Base-by-base conservation (phyloP, 345 rosid species). In the Camelina laxa region DNA sequence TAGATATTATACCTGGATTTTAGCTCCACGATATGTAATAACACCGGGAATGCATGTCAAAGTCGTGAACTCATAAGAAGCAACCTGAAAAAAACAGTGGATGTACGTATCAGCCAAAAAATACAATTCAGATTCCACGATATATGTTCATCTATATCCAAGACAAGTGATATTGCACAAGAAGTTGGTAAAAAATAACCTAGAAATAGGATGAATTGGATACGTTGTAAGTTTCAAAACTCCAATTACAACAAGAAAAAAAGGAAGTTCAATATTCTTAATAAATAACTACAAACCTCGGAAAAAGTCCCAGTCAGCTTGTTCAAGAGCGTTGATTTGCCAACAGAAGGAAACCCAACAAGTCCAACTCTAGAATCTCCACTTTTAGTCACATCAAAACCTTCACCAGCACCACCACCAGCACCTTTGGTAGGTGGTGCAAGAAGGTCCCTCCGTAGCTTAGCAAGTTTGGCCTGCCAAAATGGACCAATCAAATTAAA, bases 21-120 rank as follows among this genome's bases (percentile, higher is more conserved):
- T 92, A 71, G 99, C 99, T 77, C 99, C 99, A 79, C 96, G 91
- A 69, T 95, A 95, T 31, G 69, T 41, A 60, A 95, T 95, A 77
- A 92, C 99, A 20, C 97, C 98, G 1, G 98, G 99, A 79, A 95
- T 95, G 80, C 98, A 95, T 63, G 99, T 95, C 78, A 92, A 83
- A 16, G 98, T 95, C 5, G 99, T 95, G 82, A 95, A 95, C 79
- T 95, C 99, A 70, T 95, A 95, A 14, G 98, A 95, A 69, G 99
- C 98, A 80, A 95, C 97, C 99, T 95, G 86, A 24, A 79, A 54
- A 59, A 70, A 27, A 65, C 24, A 39, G 54, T 11, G 51, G 31
- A 69, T 12, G 19, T 16, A 54, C 10, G 57, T 21, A 21, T 21
- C 14, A 44, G 57, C 68, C 47, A 67, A 66, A 48, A 36, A n/a